Evolutionary conservation across 352 stramenopile genomes (phyloP).

Genomic region (Blastocystis sp.): DNA sequence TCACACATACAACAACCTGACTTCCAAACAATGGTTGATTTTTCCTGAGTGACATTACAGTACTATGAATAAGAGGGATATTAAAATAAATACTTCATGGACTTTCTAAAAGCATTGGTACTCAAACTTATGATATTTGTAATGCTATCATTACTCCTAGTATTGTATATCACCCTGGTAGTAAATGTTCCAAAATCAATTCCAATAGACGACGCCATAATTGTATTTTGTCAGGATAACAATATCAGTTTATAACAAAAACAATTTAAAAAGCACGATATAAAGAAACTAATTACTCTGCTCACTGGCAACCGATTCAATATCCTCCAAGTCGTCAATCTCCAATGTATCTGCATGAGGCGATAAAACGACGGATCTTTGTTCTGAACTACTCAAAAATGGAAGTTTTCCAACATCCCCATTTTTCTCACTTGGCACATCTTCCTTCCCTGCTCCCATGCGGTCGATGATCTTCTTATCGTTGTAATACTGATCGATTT

Average conservation of each 20-base stretch:
- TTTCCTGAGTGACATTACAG: neutral
- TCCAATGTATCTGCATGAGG: conserved; percentile 42
- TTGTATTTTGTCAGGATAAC: neutral
- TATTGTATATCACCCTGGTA: neutral
- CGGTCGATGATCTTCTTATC: conserved; percentile 50
- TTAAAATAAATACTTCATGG: neutral
- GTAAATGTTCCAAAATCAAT: conserved; percentile 11
- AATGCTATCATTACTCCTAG: neutral
- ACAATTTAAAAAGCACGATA: neutral
- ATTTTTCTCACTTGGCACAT: neutral
- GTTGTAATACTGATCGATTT: conserved; percentile 46
- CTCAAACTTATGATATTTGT: neutral
- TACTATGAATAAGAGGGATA: neutral
- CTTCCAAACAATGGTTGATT: neutral
- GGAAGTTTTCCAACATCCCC: neutral
- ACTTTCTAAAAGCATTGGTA: neutral
- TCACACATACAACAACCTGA: neutral
- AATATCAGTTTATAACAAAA: neutral
- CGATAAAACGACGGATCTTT: neutral
- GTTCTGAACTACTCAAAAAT: neutral
- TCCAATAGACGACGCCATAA: neutral
- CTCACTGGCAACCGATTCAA: conserved; percentile 18
- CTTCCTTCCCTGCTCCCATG: conserved; percentile 37
- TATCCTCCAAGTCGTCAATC: conserved; percentile 40
- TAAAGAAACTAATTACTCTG: neutral